phyloP scores from a whole-genome alignment of 129 eudicot genomes.

The Solidago caesia region DNA sequence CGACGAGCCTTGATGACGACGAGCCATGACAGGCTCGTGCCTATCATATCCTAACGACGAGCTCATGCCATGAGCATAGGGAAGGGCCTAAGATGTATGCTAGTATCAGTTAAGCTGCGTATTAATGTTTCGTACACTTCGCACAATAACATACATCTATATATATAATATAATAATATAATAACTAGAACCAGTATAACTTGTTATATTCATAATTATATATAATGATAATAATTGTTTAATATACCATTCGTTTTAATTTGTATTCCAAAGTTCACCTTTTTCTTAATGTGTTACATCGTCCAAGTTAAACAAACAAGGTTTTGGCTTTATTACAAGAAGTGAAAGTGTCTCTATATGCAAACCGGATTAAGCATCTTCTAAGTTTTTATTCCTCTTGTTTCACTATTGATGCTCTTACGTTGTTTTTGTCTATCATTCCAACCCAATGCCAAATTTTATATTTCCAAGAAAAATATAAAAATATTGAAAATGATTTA shows the following conservation, averaged over 20 bases:
- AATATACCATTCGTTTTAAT: not conserved
- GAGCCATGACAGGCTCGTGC: too few species aligned
- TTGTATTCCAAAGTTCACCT: constrained; percentile 21
- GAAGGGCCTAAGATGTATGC: too few species aligned
- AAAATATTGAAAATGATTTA: not conserved
- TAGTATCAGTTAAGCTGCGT: too few species aligned
- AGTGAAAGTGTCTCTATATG: constrained; percentile 36
- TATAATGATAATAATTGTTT: not conserved
- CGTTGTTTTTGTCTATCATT: constrained; percentile 39
- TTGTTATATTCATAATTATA: not conserved
- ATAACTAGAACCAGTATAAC: not conserved
- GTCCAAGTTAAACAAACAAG: not conserved
- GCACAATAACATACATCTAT: too few species aligned
- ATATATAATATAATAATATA: too few species aligned
- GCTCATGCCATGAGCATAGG: too few species aligned
- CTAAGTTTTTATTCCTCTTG: constrained; percentile 42
- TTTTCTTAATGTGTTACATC: constrained; percentile 15
- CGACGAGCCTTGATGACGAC: too few species aligned
- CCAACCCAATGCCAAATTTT: not conserved
- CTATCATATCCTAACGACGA: too few species aligned
- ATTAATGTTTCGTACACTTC: too few species aligned
- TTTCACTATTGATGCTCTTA: constrained; percentile 20
- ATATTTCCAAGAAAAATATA: not conserved
- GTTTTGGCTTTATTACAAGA: constrained; percentile 25
- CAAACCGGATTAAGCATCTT: constrained; percentile 44